A percentile compares a stretch with the other conserved stretches of the same genome.
Evolutionary conservation across 140 eudicot species (phyloP).

Genomic region (Ambrosia hybrid): DNA sequence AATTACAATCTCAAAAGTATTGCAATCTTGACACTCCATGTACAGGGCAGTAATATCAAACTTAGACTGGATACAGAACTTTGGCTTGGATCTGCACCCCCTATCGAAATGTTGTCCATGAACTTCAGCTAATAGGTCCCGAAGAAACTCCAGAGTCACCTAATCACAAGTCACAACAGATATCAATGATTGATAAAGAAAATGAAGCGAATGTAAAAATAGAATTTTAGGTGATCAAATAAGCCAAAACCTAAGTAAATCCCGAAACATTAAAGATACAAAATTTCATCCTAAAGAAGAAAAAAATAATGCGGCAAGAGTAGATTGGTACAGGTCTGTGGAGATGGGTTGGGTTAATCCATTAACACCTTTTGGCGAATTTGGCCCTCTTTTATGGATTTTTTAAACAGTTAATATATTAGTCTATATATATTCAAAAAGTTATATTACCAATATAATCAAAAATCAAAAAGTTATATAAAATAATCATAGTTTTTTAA

Average conservation of each 20-base stretch:
- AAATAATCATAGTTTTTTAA: too few relatives aligned
- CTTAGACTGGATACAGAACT: conserved; percentile 57
- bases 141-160: conserved; percentile 64
- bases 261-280: neutral
- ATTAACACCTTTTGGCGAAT: too few relatives aligned
- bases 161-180: conserved; percentile 22
- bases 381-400: too few relatives aligned
- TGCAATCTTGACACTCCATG: conserved; percentile 68
- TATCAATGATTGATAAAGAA: neutral
- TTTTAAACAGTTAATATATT: too few relatives aligned
- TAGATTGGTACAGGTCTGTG: too few relatives aligned
- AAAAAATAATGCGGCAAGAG: neutral
- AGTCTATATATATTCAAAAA: too few relatives aligned
- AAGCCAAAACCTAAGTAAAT: conserved; percentile 3
- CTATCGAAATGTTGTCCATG: conserved; percentile 78
- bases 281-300: neutral
- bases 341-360: too few relatives aligned
- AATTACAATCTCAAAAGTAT: conserved; percentile 78
- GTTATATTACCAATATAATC: too few relatives aligned
- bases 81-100: conserved; percentile 75
- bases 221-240: neutral
- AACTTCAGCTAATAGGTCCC: conserved; percentile 72
- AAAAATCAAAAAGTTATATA: too few relatives aligned
- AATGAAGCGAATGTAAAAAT: neutral
- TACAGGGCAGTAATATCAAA: conserved; percentile 72